These are phyloP conservation scores for Rhizopogon vinicolor DNA, from an alignment of 768 basidiomycete genomes.

Conservation along the genomic window DNA sequence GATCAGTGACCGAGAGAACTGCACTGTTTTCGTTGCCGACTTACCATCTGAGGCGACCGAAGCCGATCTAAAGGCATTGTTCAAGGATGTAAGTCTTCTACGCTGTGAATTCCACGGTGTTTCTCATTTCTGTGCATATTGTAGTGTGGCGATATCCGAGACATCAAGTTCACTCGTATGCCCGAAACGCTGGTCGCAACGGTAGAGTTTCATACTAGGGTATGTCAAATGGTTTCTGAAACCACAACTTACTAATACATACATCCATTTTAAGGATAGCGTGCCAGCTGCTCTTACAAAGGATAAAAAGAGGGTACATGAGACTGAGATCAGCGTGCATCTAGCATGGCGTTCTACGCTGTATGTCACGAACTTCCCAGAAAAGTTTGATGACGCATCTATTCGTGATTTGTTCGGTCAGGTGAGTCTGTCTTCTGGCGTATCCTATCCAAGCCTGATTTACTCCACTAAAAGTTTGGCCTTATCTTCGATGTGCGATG, in stretches of 20 bases:
- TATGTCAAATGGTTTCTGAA: conserved; percentile 3
- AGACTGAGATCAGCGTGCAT: conserved; percentile 77
- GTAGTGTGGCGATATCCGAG: conserved; percentile 86
- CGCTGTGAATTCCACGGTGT: not conserved
- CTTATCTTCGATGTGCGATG: conserved; percentile 91
- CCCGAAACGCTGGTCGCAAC: conserved; percentile 66
- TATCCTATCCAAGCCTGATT: conserved; percentile 1
- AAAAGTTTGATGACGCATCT: conserved; percentile 69
- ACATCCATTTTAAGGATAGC: conserved; percentile 47
- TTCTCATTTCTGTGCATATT: conserved; percentile 8
- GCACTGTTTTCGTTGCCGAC: conserved; percentile 83
- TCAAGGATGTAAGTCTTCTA: conserved; percentile 73
- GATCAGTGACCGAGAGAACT: conserved; percentile 88
- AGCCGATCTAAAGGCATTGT: conserved; percentile 64
- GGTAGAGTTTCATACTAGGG: conserved; percentile 78
- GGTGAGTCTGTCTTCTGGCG: conserved; percentile 36
- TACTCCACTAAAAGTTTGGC: conserved; percentile 58
- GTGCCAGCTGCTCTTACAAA: conserved; percentile 87
- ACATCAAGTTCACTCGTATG: conserved; percentile 71
- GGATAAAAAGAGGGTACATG: conserved; percentile 85
- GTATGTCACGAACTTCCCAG: conserved; percentile 95
- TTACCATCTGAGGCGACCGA: conserved; percentile 54
- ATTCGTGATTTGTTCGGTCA: conserved; percentile 75
- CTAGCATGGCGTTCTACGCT: conserved; percentile 92
- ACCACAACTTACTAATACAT: conserved; percentile 1